Evolutionary conservation across 1,284 basidiomycete species (phyloP).

Genomic region (Ceratobasidium sp.): DNA sequence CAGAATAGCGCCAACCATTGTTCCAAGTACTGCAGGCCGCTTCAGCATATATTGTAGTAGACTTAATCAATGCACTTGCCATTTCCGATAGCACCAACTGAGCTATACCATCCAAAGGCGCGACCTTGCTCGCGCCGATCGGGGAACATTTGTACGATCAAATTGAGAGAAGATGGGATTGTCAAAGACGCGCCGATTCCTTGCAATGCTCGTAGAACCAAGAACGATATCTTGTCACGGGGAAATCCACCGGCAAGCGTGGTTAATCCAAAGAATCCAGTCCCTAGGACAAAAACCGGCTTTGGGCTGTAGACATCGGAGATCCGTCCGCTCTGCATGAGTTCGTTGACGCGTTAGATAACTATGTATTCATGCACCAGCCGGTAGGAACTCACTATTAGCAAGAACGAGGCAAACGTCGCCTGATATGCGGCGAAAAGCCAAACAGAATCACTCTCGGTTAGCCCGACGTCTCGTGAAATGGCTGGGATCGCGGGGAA

Average conservation of each 20-base stretch:
- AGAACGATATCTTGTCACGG: conserved; percentile 38
- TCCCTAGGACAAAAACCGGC: conserved; percentile 43
- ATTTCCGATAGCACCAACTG: conserved; percentile 59
- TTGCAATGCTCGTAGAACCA: conserved; percentile 46
- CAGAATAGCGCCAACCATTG: conserved; percentile 64
- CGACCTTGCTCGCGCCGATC: conserved; percentile 58
- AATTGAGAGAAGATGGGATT: conserved; percentile 61
- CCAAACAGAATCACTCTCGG: conserved; percentile 43
- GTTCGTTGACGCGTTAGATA: no score
- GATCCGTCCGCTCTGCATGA: conserved; percentile 38
- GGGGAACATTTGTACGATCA: conserved; percentile 61
- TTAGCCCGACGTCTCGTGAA: conserved; percentile 51
- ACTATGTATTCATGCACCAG: no score
- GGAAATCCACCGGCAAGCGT: conserved; percentile 45
- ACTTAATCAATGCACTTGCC: conserved; percentile 23
- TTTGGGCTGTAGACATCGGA: conserved; percentile 47
- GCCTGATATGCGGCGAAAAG: conserved; percentile 45
- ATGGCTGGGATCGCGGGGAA: conserved; percentile 63
- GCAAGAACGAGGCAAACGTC: conserved; percentile 44
- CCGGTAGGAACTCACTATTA: conserved; percentile 26
- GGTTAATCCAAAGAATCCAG: conserved; percentile 35
- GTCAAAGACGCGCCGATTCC: conserved; percentile 58
- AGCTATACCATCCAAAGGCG: conserved; percentile 60
- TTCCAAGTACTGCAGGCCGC: conserved; percentile 54
- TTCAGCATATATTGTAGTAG: conserved; percentile 47